Conservation (phyloP, 257 asterid species). For the Linderniella brevidens region DNA sequence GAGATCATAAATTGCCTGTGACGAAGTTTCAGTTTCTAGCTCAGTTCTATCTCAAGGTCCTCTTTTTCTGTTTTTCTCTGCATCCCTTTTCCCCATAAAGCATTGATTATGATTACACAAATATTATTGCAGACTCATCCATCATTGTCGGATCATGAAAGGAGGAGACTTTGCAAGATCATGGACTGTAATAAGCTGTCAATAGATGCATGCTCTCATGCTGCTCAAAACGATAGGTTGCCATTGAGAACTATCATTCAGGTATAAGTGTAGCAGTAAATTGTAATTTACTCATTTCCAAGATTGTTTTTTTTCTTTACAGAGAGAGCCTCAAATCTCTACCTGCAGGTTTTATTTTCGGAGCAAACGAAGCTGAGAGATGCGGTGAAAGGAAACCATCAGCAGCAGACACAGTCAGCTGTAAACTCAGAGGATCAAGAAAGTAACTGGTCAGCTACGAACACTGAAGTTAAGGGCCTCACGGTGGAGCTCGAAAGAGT, state of each 20-base stretch:
- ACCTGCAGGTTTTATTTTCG: slow-evolving; percentile 50
- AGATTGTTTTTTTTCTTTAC: not conserved
- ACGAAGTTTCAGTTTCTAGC: slow-evolving; percentile 53
- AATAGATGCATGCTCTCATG: slow-evolving; percentile 70
- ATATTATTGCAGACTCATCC: slow-evolving; percentile 36
- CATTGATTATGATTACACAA: too few relatives aligned
- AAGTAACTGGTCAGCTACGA: slow-evolving; percentile 13
- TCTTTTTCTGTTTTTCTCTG: too few relatives aligned
- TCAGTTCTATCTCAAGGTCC: slow-evolving; percentile 12
- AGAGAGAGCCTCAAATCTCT: not conserved
- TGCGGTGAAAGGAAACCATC: slow-evolving; percentile 30
- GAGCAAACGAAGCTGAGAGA: slow-evolving; percentile 64
- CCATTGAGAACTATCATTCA: slow-evolving; percentile 69
- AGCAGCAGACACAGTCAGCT: slow-evolving; percentile 14
- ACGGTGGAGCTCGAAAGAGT: slow-evolving; percentile 45
- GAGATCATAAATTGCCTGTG: slow-evolving; percentile 53
- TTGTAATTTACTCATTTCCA: not conserved
- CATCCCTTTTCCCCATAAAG: too few relatives aligned
- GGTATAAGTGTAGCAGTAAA: slow-evolving; percentile 44
- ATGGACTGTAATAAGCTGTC: slow-evolving; percentile 76
- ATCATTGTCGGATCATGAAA: slow-evolving; percentile 52
- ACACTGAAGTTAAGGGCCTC: slow-evolving; percentile 49
- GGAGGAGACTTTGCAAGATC: slow-evolving; percentile 62
- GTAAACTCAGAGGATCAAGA: slow-evolving; percentile 31
- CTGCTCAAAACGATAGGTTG: slow-evolving; percentile 82